Percentiles rank a stretch among this genome's conserved stretches.
phyloP scores from a whole-genome alignment of 169 alveolate genomes.

The Plasmodium gallinaceum region DNA sequence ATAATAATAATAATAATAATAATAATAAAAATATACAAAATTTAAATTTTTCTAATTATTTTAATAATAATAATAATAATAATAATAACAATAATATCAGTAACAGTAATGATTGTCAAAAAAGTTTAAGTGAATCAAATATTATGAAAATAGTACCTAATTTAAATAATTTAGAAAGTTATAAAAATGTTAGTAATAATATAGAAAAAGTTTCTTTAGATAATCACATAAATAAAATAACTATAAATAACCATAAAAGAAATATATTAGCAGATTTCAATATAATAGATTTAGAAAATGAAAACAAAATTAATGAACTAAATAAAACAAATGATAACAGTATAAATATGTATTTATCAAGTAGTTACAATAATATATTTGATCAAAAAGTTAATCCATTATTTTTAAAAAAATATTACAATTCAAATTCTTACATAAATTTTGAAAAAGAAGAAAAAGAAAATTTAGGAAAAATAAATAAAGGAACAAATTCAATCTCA shows the following conservation, averaged over 20 bases:
- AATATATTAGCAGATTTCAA: neutral
- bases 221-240: constrained; percentile 1
- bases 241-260: constrained; percentile 7
- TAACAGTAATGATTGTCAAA: constrained; percentile 5
- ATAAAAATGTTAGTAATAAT: neutral
- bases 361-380: constrained; percentile 16
- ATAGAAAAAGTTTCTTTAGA: neutral
- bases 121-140: constrained; percentile 53
- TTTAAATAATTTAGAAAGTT: constrained; percentile 8
- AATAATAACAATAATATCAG: no score
- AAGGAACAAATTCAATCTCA: neutral
- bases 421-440: constrained; percentile 3
- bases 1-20: neutral
- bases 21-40: constrained; percentile 1
- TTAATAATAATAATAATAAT: constrained; percentile 18
- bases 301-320: neutral
- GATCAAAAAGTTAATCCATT: constrained; percentile 29
- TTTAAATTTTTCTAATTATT: constrained; percentile 8
- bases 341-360: constrained; percentile 5
- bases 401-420: constrained; percentile 29
- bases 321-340: neutral
- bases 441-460: constrained; percentile 33
- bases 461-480: neutral
- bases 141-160: constrained; percentile 22
- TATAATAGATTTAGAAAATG: constrained; percentile 11